phyloP scores from a whole-genome alignment of 2,329 filamentous ascomycete genomes.

The Aspergillus sp. region DNA sequence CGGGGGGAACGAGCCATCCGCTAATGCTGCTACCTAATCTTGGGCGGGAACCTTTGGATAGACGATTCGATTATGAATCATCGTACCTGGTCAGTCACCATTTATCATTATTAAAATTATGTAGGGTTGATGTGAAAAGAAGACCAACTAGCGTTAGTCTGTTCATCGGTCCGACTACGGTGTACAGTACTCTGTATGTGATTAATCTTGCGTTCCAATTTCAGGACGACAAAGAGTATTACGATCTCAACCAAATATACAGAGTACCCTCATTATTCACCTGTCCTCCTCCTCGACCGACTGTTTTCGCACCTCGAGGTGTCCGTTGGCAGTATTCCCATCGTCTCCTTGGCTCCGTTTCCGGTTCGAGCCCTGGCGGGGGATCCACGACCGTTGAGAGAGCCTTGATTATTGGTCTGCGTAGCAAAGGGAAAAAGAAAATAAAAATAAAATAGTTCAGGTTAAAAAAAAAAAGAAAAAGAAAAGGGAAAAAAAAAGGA shows the following conservation, averaged over 20 bases:
- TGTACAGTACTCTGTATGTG: too few relatives aligned
- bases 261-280: too few relatives aligned
- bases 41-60: too few relatives aligned
- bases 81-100: too few relatives aligned
- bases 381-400: conserved; percentile 33
- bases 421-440: conserved; percentile 14
- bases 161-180: too few relatives aligned
- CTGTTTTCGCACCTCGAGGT: conserved; percentile 13
- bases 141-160: neutral
- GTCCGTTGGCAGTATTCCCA: conserved; percentile 18
- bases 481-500: conserved; percentile 6
- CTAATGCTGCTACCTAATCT: neutral
- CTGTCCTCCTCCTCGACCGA: neutral
- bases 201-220: neutral
- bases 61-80: too few relatives aligned
- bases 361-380: conserved; percentile 34
- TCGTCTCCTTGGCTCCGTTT: conserved; percentile 30
- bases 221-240: neutral
- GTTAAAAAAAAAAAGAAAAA: conserved; percentile 4
- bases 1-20: too few relatives aligned
- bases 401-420: conserved; percentile 11
- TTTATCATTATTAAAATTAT: too few relatives aligned
- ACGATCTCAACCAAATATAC: too few relatives aligned
- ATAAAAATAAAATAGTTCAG: conserved; percentile 9
- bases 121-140: too few relatives aligned